Evolutionary conservation across 2,329 filamentous ascomycete species (phyloP).

Genomic region (Neopestalotiopsis sp.): DNA sequence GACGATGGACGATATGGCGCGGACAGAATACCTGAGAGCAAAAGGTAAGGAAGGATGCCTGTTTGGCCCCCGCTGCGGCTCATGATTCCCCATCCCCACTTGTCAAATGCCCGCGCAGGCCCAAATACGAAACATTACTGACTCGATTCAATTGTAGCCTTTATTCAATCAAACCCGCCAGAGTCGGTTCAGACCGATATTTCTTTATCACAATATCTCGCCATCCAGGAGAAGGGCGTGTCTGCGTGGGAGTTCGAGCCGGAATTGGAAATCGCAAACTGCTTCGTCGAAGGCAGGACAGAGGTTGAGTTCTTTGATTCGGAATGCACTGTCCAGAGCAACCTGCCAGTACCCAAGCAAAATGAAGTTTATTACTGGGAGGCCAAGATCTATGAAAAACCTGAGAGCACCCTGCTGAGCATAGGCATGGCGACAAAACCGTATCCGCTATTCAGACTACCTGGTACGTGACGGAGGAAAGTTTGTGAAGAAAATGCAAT

Average conservation of each 20-base stretch:
- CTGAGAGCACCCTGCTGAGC: conserved; percentile 83
- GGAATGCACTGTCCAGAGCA: conserved; percentile 96
- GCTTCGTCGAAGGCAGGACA: conserved; percentile 94
- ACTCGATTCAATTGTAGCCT: conserved; percentile 63
- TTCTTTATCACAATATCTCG: conserved; percentile 94
- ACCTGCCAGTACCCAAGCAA: conserved; percentile 95
- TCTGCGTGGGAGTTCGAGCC: conserved; percentile 99
- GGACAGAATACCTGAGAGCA: conserved; percentile 89
- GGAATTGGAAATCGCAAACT: conserved; percentile 98
- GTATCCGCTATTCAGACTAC: conserved; percentile 91
- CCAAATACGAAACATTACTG: neutral
- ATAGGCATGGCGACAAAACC: conserved; percentile 97
- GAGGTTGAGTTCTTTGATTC: conserved; percentile 99
- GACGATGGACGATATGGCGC: conserved; percentile 91
- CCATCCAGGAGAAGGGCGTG: conserved; percentile 99
- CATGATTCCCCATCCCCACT: neutral
- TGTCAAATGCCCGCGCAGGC: neutral
- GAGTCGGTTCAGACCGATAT: conserved; percentile 97
- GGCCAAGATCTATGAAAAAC: conserved; percentile 97
- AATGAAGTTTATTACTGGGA: conserved; percentile 99
- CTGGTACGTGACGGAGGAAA: conserved; percentile 66
- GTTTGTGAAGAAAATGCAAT: conserved; percentile 9
- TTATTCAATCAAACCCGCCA: conserved; percentile 90
- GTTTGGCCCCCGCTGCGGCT: conserved; percentile 6
- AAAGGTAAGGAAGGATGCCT: conserved; percentile 71